Evolutionary conservation across 2,329 filamentous ascomycete genomes (phyloP).

Genomic region (Ophiosphaerella narmari): DNA sequence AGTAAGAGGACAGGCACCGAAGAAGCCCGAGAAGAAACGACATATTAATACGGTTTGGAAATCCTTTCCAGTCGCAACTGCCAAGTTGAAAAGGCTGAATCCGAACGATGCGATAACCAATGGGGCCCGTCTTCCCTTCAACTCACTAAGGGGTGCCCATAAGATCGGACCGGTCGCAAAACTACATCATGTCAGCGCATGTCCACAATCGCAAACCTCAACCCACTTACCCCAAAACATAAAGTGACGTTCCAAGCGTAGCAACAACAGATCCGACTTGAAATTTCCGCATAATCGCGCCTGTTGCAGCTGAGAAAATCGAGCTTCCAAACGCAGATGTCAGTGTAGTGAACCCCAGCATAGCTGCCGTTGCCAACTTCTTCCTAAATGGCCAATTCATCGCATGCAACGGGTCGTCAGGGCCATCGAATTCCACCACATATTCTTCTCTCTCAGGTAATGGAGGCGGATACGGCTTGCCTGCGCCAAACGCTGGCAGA

Average conservation of each 20-base stretch:
- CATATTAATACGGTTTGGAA: slow-evolving; percentile 59
- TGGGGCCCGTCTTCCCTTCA: slow-evolving; percentile 55
- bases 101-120: slow-evolving; percentile 57
- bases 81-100: slow-evolving; percentile 57
- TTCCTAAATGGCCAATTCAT: slow-evolving; percentile 84
- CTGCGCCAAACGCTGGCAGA: slow-evolving; percentile 70
- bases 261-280: slow-evolving; percentile 55
- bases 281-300: slow-evolving; percentile 45
- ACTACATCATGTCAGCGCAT: no score
- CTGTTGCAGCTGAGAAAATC: slow-evolving; percentile 49
- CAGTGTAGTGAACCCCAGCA: slow-evolving; percentile 75
- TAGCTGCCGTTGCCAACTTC: slow-evolving; percentile 71
- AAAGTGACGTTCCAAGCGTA: slow-evolving; percentile 55
- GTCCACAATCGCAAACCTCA: no score
- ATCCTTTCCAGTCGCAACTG: slow-evolving; percentile 56
- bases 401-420: slow-evolving; percentile 80
- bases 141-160: slow-evolving; percentile 58
- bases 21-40: slow-evolving; percentile 59
- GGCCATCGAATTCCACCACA: slow-evolving; percentile 81
- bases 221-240: slow-evolving; percentile 50
- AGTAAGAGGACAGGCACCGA: slow-evolving; percentile 59
- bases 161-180: slow-evolving; percentile 50
- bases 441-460: slow-evolving; percentile 71
- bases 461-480: slow-evolving; percentile 74
- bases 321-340: slow-evolving; percentile 65